Evolutionary conservation across 441 rosid genomes (phyloP).

Genomic region (Biscutella auriculata): DNA sequence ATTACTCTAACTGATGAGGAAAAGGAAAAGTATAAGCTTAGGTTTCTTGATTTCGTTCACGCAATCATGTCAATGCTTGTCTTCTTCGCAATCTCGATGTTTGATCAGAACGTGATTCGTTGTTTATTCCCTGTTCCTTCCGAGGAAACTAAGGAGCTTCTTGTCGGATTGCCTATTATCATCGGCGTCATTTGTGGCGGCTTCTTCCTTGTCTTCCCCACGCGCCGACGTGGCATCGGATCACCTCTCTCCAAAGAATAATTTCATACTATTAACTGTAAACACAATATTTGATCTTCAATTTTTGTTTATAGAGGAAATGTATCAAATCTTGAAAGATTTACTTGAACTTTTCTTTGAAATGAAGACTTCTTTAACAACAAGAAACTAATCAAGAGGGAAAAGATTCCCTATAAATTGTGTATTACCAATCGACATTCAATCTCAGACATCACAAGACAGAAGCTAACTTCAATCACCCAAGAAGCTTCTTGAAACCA

Average conservation of each 20-base stretch:
- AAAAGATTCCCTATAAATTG: background rate
- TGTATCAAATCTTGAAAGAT: conserved; percentile 11
- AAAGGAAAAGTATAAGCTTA: conserved; percentile 19
- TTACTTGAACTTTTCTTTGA: background rate
- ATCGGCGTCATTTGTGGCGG: conserved; percentile 18
- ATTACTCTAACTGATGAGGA: conserved; percentile 12
- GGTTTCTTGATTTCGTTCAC: conserved; percentile 19
- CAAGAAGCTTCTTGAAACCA: conserved; percentile 46
- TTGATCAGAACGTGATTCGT: conserved; percentile 23
- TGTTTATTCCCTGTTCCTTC: conserved; percentile 28
- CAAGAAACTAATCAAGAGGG: background rate
- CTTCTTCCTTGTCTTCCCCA: conserved; percentile 20
- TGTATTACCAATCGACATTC: conserved; percentile 4
- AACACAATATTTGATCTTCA: background rate
- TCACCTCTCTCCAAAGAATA: conserved; percentile 21
- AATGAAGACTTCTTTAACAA: background rate
- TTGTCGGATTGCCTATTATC: conserved; percentile 15
- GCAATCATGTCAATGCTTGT: conserved; percentile 18
- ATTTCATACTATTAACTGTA: background rate
- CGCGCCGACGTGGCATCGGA: conserved; percentile 28
- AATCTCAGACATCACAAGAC: conserved; percentile 2
- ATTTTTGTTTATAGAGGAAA: conserved; percentile 9
- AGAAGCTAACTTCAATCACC: conserved; percentile 8
- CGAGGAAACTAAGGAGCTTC: conserved; percentile 16
- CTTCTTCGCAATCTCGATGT: conserved; percentile 23